Percentiles rank a stretch among this genome's conserved stretches.
phyloP scores from a whole-genome alignment of 208 protist genomes.

The Leishmania martiniquensis region DNA sequence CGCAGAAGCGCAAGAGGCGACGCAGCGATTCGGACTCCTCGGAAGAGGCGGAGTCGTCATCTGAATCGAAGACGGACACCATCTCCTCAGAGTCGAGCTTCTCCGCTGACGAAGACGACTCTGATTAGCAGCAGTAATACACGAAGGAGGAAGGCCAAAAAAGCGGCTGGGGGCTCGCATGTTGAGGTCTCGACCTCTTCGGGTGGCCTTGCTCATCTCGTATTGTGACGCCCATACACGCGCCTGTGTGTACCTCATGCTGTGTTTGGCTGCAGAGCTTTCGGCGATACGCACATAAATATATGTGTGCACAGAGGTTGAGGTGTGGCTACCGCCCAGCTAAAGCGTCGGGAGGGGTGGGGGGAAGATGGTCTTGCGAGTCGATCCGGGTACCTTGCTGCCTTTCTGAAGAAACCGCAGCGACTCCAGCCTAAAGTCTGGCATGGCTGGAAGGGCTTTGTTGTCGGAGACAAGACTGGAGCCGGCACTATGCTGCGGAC shows the following conservation, averaged over 20 bases:
- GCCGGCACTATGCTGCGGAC: too few species aligned
- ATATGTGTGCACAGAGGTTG: too few species aligned
- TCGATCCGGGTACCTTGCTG: too few species aligned
- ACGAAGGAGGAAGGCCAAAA: neutral
- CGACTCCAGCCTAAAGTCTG: neutral
- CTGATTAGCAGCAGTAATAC: slow-evolving; percentile 8
- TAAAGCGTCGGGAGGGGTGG: too few species aligned
- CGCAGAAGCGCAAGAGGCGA: slow-evolving; percentile 25
- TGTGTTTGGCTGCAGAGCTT: too few species aligned
- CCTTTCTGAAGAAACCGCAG: neutral
- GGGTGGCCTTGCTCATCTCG: too few species aligned
- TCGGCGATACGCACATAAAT: too few species aligned
- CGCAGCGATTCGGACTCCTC: slow-evolving; percentile 33
- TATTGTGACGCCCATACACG: too few species aligned
- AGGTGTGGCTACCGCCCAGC: too few species aligned
- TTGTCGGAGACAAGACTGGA: neutral
- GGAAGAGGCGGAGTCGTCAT: slow-evolving; percentile 27
- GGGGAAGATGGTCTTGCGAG: too few species aligned
- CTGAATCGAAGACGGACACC: slow-evolving; percentile 27
- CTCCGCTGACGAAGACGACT: slow-evolving; percentile 23
- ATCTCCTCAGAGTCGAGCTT: slow-evolving; percentile 26
- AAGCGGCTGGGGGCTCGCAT: too few species aligned
- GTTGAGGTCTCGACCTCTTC: neutral
- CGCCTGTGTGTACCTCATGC: too few species aligned
- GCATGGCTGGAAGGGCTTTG: neutral